These are phyloP conservation scores for Aspergillus sclerotioniger DNA, from an alignment of 495 filamentous ascomycete genomes.

Conservation along the genomic window DNA sequence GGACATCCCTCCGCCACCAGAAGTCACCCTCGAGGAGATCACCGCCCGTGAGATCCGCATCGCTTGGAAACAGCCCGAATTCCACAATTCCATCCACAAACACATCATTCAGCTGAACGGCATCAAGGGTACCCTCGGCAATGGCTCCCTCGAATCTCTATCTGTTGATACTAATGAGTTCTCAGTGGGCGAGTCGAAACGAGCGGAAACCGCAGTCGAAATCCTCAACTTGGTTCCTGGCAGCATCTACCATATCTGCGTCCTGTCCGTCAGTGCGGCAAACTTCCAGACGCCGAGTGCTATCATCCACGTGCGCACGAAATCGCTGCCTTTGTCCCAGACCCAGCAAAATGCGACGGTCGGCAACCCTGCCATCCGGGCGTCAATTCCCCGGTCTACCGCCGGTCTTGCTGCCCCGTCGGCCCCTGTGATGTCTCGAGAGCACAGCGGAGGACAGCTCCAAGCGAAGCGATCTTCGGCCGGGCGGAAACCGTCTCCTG, in stretches of 20 bases:
- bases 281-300: conserved; percentile 89
- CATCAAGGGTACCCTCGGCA: conserved; percentile 67
- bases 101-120: conserved; percentile 93
- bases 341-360: conserved; percentile 49
- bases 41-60: conserved; percentile 83
- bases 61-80: conserved; percentile 81
- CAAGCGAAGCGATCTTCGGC: conserved; percentile 62
- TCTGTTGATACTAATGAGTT: conserved; percentile 1
- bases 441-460: conserved; percentile 56
- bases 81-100: conserved; percentile 75
- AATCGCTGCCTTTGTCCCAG: conserved; percentile 53
- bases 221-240: conserved; percentile 81
- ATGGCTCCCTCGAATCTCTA: background rate
- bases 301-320: conserved; percentile 76
- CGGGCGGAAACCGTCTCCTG: conserved; percentile 76
- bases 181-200: conserved; percentile 80
- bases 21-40: conserved; percentile 89
- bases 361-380: conserved; percentile 40
- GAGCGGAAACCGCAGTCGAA: conserved; percentile 83
- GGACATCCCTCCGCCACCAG: conserved; percentile 85
- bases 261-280: conserved; percentile 81
- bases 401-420: conserved; percentile 53
- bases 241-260: conserved; percentile 87
- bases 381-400: conserved; percentile 46
- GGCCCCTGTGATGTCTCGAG: conserved; percentile 58